Base-by-base conservation (phyloP, 2,329 filamentous ascomycete species). In the Ophiostoma pallidulum region DNA sequence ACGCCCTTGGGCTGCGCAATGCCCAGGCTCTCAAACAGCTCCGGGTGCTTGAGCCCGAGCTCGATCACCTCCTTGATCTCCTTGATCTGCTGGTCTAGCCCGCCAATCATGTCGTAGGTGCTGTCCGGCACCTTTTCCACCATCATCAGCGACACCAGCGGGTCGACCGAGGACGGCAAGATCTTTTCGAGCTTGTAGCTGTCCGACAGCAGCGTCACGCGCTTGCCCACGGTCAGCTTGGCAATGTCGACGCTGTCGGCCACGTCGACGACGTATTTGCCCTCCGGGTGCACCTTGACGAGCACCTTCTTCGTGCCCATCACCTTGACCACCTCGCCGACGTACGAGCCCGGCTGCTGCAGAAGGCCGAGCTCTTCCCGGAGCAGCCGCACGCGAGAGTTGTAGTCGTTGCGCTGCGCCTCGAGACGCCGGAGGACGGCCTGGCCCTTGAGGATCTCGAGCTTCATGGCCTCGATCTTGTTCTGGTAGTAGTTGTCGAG, bases 41-140 rank as follows among this genome's bases (percentile, higher is more conserved):
- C 92, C 6, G 92, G 92, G 66, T 98, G 92, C 74, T 97, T 96
- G 54, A 98, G 80, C 56, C 92, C 92, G 38, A 98, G 83, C 73
- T 98, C 92, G 65, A 98, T 97, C 60, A 98, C 92, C 70, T 98
- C 92, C 72, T 98, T 98, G 75, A 98, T 98, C 66, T 98, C 92
- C 73, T 98, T 97, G 73, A 98, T 97, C 66, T 98, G 92, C 66
- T 98, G 91, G 65, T 98, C 92, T 53, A 98, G 73, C 57, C 92
- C 92, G 70, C 92, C 92, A 66, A 98, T 98, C 92, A 98, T 98
- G 71, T 98, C 92, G 74, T 98, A 98, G 64, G 92, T 98, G 72
- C 89, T 96, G 74, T 98, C 92, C 14, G 92, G 92, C 14, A 98
- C 92, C 76, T 98, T 98, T 66, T 98, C 92, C 45, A 98, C 92